Evolutionary conservation across 2,329 filamentous ascomycete genomes (phyloP), one percentile per base, ranked within the genome.

Genomic region (Alternaria viburni): DNA sequence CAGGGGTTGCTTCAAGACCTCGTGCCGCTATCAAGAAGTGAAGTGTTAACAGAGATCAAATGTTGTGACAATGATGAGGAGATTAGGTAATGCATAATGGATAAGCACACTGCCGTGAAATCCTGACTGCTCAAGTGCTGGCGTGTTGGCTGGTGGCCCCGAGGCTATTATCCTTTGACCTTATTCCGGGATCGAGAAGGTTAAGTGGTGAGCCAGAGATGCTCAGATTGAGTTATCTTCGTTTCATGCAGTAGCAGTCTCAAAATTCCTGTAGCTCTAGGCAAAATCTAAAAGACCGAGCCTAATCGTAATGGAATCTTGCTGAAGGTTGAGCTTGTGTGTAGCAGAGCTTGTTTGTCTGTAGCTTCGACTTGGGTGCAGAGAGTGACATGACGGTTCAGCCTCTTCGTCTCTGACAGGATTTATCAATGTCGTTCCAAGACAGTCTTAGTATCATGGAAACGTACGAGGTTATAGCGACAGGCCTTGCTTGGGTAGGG

Each of bases 221-320:
- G 4, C 0, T 30, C 4, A 30, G 5, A 30, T 6, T 6, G 2
- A 15, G 17, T 12, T 30, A 15, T 32, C 13, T 6, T 21, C 0
- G 6, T 32, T 8, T 10, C 28, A 23, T 32, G 6, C 6, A 5
- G 5, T 32, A 32, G 12, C 8, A 9, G 5, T 0, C n/a, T 51
- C 6, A 5, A 17, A n/a, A 7, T 1, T 8, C 3, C 30, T n/a
- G 17, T 3, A 6, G 1, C 1, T n/a, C 2, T 5, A 36, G 32
- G 15, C 32, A n/a, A 9, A 36, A 1, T n/a, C 32, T 3, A 9
- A 0, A n/a, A 36, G 32, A 2, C 3, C 2, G 15, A 36, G 32
- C 7, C 13, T 36, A 3, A 5, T n/a, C 32, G 32, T 8, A 8
- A 36, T 8, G 6, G 3, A 15, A 4, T 7, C 1, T 36, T 41